These are phyloP conservation scores for Delitschia confertaspora DNA, from an alignment of 495 filamentous ascomycete genomes.

Conservation along the genomic window DNA sequence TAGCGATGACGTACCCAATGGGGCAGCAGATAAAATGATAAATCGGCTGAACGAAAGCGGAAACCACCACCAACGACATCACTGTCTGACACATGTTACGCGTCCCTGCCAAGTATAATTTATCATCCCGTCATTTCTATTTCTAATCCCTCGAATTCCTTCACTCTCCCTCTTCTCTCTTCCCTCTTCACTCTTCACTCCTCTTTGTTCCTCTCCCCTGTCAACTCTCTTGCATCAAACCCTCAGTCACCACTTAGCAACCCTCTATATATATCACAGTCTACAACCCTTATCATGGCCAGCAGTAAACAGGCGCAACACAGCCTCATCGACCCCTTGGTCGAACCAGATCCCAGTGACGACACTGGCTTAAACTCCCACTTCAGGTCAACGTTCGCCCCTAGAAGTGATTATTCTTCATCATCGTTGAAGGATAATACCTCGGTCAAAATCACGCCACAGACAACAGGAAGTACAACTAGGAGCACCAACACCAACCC, in stretches of 20 bases:
- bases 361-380: conserved; percentile 46
- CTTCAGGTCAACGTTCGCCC: conserved; percentile 36
- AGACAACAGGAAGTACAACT: conserved; percentile 25
- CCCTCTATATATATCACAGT: not conserved
- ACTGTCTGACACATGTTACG: conserved; percentile 2
- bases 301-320: conserved; percentile 41
- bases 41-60: not conserved
- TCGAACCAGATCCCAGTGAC: conserved; percentile 44
- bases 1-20: not conserved
- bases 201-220: not conserved
- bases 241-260: not conserved
- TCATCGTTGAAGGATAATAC: conserved; percentile 18
- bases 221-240: not conserved
- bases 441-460: conserved; percentile 11
- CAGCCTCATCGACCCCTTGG: conserved; percentile 51
- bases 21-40: not conserved
- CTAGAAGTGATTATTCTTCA: conserved; percentile 17
- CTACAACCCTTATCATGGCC: conserved; percentile 11
- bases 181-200: not conserved
- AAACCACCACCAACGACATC: not conserved
- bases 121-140: not conserved
- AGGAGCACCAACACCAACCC: conserved; percentile 36
- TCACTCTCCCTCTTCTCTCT: not conserved
- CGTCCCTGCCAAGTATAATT: conserved; percentile 28
- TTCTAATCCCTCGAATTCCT: not conserved